phyloP scores from a whole-genome alignment of 2,329 filamentous ascomycete genomes.

The Pezicula rhizophila region DNA sequence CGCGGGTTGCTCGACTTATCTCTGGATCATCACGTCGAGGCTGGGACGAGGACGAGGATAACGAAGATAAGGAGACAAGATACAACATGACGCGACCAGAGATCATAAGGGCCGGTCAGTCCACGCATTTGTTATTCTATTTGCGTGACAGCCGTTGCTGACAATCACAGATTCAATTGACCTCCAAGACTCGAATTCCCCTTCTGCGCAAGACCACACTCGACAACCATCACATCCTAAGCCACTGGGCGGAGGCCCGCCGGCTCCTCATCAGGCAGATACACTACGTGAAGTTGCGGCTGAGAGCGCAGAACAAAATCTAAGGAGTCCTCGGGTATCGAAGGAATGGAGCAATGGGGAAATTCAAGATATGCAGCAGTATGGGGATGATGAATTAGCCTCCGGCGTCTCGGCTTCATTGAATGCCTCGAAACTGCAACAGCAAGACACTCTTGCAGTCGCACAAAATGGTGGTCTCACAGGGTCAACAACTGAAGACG shows the following conservation, averaged over 20 bases:
- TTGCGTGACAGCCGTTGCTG: conserved; percentile 20
- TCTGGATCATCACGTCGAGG: too few species aligned
- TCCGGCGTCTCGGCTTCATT: conserved; percentile 35
- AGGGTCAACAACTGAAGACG: conserved; percentile 45
- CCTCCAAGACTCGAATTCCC: conserved; percentile 76
- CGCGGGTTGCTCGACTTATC: too few species aligned
- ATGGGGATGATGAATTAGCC: conserved; percentile 39
- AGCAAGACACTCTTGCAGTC: conserved; percentile 53
- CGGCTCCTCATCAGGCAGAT: conserved; percentile 73
- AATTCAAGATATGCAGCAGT: conserved; percentile 19
- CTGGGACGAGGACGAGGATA: too few species aligned
- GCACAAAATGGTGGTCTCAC: conserved; percentile 55
- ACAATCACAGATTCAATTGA: conserved; percentile 75
- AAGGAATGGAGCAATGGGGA: conserved; percentile 39
- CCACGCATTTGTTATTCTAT: conserved; percentile 3
- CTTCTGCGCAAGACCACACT: conserved; percentile 78
- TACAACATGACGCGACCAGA: conserved; percentile 46
- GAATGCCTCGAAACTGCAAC: conserved; percentile 31
- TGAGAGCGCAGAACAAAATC: conserved; percentile 68
- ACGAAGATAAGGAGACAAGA: too few species aligned
- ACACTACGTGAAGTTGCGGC: conserved; percentile 75
- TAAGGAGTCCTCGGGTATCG: conserved; percentile 56
- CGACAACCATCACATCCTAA: conserved; percentile 45
- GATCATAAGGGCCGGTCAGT: conserved; percentile 47
- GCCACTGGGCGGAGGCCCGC: conserved; percentile 43